These are phyloP conservation scores for Puccinia triticina DNA, from an alignment of 1,284 basidiomycete species.

Conservation along the genomic window DNA sequence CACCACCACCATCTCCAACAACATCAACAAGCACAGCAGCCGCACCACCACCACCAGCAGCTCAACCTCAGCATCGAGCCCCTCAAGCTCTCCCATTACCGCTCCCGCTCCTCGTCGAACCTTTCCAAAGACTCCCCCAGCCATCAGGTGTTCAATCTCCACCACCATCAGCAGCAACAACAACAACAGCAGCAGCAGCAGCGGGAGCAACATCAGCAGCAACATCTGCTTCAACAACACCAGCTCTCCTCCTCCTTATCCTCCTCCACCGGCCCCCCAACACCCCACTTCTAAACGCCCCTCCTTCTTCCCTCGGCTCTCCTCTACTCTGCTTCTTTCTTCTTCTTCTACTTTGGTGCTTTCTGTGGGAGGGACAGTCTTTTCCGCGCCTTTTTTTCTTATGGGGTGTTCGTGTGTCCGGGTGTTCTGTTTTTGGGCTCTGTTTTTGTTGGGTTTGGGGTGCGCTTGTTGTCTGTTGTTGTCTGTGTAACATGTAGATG, in stretches of 20 bases:
- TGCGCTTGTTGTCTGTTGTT: too few species aligned
- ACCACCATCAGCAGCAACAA: background rate
- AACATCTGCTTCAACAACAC: background rate
- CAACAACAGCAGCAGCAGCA: constrained; percentile 15
- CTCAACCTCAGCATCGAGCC: constrained; percentile 13
- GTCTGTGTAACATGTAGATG: too few species aligned
- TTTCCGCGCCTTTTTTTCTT: background rate
- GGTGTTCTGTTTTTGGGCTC: too few species aligned
- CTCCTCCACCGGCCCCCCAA: background rate
- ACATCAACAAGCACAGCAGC: background rate
- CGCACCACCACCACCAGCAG: background rate
- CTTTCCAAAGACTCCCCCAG: background rate
- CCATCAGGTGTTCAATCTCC: background rate
- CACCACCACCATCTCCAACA: background rate
- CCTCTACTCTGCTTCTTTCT: background rate
- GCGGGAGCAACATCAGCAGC: background rate
- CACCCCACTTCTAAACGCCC: background rate
- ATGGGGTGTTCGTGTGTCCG: too few species aligned
- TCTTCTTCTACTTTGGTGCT: background rate
- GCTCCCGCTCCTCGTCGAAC: constrained; percentile 8
- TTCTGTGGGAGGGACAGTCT: background rate
- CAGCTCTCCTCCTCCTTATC: constrained; percentile 13
- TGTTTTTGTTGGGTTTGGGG: too few species aligned
- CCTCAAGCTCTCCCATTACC: constrained; percentile 20
- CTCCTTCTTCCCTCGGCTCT: background rate